These are phyloP conservation scores for Barnettozyma vustinii DNA, from an alignment of 805 yeast genomes.

Conservation along the genomic window DNA sequence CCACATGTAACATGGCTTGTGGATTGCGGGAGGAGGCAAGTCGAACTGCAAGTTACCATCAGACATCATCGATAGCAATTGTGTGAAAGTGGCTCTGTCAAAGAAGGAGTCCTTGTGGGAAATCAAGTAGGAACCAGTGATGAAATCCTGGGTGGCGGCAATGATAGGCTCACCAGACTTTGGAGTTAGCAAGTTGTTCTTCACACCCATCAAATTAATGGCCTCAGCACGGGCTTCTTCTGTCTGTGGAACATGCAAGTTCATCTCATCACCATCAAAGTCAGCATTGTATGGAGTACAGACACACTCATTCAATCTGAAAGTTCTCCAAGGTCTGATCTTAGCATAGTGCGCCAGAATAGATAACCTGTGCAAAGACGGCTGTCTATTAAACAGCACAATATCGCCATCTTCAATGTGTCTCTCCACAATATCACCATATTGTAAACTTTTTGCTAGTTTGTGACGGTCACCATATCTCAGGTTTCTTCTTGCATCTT, in stretches of 20 bases:
- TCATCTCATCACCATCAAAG: constrained; percentile 99
- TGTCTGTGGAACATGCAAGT: constrained; percentile 86
- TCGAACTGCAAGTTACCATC: constrained; percentile 87
- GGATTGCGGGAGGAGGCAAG: constrained; percentile 90
- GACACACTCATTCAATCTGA: constrained; percentile 95
- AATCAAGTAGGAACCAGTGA: constrained; percentile 90
- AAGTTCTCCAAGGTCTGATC: constrained; percentile 96
- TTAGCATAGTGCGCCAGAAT: constrained; percentile 94
- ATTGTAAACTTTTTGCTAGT: constrained; percentile 66
- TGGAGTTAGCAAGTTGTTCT: constrained; percentile 90
- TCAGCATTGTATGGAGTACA: constrained; percentile 99
- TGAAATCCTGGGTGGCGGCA: constrained; percentile 99
- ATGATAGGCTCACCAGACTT: constrained; percentile 98
- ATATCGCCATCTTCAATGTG: constrained; percentile 95
- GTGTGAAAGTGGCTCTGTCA: constrained; percentile 80
- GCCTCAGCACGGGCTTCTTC: constrained; percentile 99
- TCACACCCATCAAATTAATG: constrained; percentile 97
- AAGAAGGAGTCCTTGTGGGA: constrained; percentile 91
- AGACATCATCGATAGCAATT: constrained; percentile 89
- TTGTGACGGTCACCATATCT: constrained; percentile 81
- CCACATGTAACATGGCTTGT: constrained; percentile 89
- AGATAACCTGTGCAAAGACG: constrained; percentile 91
- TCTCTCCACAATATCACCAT: constrained; percentile 94
- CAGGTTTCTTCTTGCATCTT: constrained; percentile 79
- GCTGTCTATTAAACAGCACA: constrained; percentile 95